These are phyloP conservation scores for Ammopiptanthus mongolicus DNA, from an alignment of 306 rosid genomes.

Conservation along the genomic window DNA sequence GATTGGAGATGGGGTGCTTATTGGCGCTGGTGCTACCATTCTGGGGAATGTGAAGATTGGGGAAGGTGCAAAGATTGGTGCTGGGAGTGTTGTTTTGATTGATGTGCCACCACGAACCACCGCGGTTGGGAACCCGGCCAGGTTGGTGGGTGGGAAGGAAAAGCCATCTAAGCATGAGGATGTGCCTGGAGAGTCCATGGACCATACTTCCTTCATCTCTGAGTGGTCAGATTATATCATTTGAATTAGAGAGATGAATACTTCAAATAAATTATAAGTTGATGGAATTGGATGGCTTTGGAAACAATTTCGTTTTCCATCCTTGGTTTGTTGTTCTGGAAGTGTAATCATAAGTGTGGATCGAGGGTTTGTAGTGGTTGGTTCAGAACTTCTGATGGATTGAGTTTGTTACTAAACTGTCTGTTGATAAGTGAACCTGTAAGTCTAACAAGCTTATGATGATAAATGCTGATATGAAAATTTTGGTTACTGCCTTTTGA, in stretches of 20 bases:
- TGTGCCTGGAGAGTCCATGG: constrained; percentile 96
- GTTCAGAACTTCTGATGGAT: neutral
- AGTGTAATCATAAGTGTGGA: neutral
- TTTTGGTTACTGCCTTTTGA: neutral
- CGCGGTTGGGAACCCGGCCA: constrained; percentile 80
- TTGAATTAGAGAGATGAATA: constrained; percentile 9
- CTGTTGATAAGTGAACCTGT: neutral
- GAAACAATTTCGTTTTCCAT: neutral
- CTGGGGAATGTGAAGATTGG: constrained; percentile 83
- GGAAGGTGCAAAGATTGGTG: constrained; percentile 90
- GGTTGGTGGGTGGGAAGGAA: constrained; percentile 93
- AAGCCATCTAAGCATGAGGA: constrained; percentile 67
- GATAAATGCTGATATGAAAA: neutral
- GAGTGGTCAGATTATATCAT: constrained; percentile 94
- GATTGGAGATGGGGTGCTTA: constrained; percentile 87
- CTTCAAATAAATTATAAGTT: neutral
- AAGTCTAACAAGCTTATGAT: neutral
- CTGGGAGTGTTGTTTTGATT: constrained; percentile 85
- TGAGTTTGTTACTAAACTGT: neutral
- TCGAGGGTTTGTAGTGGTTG: neutral
- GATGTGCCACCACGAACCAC: constrained; percentile 78
- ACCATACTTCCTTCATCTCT: constrained; percentile 86
- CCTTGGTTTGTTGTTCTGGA: neutral
- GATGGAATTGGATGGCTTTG: neutral
- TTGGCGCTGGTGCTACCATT: constrained; percentile 94